phyloP scores from a whole-genome alignment of 1,284 basidiomycete genomes.

The Heterobasidion annosum region DNA sequence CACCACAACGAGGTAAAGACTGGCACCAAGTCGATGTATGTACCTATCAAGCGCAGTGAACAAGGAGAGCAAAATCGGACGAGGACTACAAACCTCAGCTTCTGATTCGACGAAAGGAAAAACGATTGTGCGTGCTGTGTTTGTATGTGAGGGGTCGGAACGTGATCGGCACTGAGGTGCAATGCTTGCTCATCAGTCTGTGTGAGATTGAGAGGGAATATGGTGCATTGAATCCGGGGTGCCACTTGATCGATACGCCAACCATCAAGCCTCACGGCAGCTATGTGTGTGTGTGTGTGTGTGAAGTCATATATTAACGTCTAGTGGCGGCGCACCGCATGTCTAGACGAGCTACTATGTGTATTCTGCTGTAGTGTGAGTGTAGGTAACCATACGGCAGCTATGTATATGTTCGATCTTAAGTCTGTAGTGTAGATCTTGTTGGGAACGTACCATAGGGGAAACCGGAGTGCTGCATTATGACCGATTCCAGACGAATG shows the following conservation, averaged over 20 bases:
- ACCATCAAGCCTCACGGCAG: no score
- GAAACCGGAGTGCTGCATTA: no score
- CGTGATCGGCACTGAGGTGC: background rate
- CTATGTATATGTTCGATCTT: no score
- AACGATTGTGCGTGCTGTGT: background rate
- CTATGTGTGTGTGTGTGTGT: no score
- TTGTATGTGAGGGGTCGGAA: background rate
- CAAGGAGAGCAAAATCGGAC: background rate
- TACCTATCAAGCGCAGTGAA: background rate
- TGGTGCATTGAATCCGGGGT: background rate
- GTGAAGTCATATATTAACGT: no score
- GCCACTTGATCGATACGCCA: background rate
- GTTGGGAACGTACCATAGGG: no score
- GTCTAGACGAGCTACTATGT: no score
- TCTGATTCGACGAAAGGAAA: background rate
- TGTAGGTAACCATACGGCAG: no score
- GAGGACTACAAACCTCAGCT: background rate
- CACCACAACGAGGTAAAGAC: constrained; percentile 23
- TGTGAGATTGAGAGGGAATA: background rate
- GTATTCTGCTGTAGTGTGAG: no score
- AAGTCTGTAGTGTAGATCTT: no score
- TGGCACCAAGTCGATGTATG: background rate
- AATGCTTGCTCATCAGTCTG: background rate
- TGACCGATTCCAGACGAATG: no score
- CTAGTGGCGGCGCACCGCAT: no score